Base-by-base conservation (phyloP, 2,329 filamentous ascomycete genomes). In the Colletotrichum viniferum region DNA sequence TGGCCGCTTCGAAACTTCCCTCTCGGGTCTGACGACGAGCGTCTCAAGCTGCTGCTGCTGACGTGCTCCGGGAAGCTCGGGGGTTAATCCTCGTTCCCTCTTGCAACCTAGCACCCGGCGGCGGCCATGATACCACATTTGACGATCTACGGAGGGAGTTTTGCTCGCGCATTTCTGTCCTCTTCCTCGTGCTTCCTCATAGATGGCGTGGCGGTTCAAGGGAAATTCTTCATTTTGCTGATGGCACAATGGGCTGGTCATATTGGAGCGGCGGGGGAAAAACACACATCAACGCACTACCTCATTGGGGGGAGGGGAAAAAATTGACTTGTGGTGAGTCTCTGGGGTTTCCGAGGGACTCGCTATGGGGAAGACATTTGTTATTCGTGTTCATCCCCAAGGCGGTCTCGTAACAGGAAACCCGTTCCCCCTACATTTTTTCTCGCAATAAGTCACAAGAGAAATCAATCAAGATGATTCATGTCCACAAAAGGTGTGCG, bases 131-230 rank as follows among this genome's bases (percentile, higher is more conserved):
- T 34, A 65, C 43, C 7, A 28, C 56, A 28, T 32, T 56, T 71
- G 69, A 64, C 77, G 77, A 71, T 69, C 55, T 30, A 10, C 18
- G n/a, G 58, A 52, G 43, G 43, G 65, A 69, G 70, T 36, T 77
- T 77, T 76, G 32, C 76, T 75, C 73, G 77, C 64, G 71, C 76
- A 69, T 73, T 76, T 78, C 77, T 83, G 85, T 86, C 84, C 85
- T 87, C 87, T 84, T 88, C 85, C 85, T 85, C 81, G 86, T 85
- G 84, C 85, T 87, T 83, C 82, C 79, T 86, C 86, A 87, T 87
- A 88, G 87, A 88, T 88, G 87, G 87, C 87, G 87, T 85, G 87
- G 86, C 85, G 86, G 87, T 87, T 87, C 85, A 80, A 81, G 83
- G 87, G 85, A 86, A 86, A 84, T 83, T 86, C 84, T 87, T 87